Percentiles rank a stretch among this genome's conserved stretches.
Conservation (phyloP, 2,329 filamentous ascomycete genomes). For the Sarocladium strictum region DNA sequence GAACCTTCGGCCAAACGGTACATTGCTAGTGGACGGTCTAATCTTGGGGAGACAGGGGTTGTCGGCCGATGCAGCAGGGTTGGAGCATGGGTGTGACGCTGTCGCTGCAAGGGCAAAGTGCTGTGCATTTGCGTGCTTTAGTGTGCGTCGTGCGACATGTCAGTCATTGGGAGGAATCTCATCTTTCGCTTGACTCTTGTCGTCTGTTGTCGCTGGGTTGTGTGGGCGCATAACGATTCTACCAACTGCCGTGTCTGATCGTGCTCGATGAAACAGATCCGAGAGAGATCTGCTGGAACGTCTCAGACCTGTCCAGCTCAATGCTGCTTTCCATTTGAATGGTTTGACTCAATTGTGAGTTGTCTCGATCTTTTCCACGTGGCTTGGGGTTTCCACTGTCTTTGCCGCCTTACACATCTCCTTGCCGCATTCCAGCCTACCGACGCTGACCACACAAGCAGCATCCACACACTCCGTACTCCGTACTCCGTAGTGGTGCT, state of each 20-base stretch:
- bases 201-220: background rate
- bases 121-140: background rate
- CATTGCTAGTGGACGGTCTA: background rate
- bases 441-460: background rate
- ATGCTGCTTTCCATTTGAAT: background rate
- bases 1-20: background rate
- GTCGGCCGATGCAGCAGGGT: constrained; percentile 5
- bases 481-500: too few species aligned
- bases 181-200: background rate
- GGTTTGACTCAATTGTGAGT: background rate
- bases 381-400: background rate
- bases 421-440: background rate
- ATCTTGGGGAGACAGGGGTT: constrained; percentile 9
- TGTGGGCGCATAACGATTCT: constrained; percentile 1
- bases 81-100: constrained; percentile 7
- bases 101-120: constrained; percentile 5
- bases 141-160: background rate
- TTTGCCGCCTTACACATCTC: background rate
- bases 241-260: background rate
- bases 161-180: background rate
- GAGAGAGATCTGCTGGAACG: constrained; percentile 6
- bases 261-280: constrained; percentile 5
- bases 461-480: background rate
- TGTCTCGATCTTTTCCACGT: background rate
- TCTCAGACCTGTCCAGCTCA: constrained; percentile 2